These are phyloP conservation scores for Cydonia oblonga DNA, from an alignment of 331 rosid species.

Conservation along the genomic window DNA sequence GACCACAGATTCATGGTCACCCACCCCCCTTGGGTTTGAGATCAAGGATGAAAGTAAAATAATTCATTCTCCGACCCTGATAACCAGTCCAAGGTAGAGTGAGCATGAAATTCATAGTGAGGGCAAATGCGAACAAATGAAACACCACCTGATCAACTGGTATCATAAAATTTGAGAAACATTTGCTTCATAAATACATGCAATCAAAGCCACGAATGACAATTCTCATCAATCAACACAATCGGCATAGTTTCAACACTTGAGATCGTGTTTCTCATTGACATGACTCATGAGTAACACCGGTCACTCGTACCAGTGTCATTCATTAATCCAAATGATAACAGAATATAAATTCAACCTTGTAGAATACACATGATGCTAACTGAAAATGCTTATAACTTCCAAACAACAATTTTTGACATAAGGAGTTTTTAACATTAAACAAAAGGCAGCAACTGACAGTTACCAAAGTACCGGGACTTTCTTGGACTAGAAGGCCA, in stretches of 20 bases:
- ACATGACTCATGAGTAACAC: slow-evolving; percentile 11
- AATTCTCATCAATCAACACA: slow-evolving; percentile 1
- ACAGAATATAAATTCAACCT: slow-evolving; percentile 25
- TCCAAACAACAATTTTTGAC: slow-evolving; percentile 11
- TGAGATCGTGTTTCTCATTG: slow-evolving; percentile 1
- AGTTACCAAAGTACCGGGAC: slow-evolving; percentile 22
- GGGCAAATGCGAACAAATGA: background rate
- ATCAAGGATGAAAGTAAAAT: no score
- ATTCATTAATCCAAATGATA: slow-evolving; percentile 32
- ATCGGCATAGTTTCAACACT: background rate
- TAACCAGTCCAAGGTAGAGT: no score
- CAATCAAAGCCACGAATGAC: background rate
- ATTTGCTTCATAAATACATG: background rate
- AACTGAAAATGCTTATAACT: slow-evolving; percentile 31
- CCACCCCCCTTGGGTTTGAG: no score
- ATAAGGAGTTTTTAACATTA: slow-evolving; percentile 16
- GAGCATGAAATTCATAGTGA: background rate
- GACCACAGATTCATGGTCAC: no score
- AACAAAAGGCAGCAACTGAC: slow-evolving; percentile 26
- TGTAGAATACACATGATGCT: slow-evolving; percentile 4
- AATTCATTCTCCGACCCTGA: no score
- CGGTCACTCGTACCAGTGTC: slow-evolving; percentile 23
- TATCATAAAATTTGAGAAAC: background rate
- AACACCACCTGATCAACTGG: background rate
- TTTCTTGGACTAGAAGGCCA: slow-evolving; percentile 14